Conservation (phyloP, 371 early-diverging fungal species). For the Saksenaea oblongispora region DNA sequence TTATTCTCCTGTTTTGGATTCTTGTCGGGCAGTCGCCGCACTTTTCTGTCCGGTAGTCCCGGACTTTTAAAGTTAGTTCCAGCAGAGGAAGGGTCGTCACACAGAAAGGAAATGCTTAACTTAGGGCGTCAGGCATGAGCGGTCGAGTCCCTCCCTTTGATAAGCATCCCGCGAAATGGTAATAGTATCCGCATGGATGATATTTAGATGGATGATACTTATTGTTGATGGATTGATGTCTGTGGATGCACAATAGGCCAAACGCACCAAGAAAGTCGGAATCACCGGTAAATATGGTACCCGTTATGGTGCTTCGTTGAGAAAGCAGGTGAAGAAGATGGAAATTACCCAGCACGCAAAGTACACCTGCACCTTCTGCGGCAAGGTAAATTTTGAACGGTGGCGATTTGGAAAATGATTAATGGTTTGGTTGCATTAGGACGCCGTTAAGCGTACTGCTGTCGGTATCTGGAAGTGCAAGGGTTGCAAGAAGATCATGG, state of each 20-base stretch:
- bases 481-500: slow-evolving; percentile 95
- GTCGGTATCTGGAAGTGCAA: slow-evolving; percentile 99
- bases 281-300: slow-evolving; percentile 99
- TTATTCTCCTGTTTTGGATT: too few species aligned
- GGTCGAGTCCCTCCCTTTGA: neutral
- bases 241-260: slow-evolving; percentile 46
- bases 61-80: neutral
- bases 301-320: slow-evolving; percentile 99
- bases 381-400: slow-evolving; percentile 65
- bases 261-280: slow-evolving; percentile 99
- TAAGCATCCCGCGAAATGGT: slow-evolving; percentile 3
- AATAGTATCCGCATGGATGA: neutral
- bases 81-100: neutral
- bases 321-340: slow-evolving; percentile 99
- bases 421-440: slow-evolving; percentile 47
- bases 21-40: too few species aligned
- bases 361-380: slow-evolving; percentile 99
- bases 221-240: neutral
- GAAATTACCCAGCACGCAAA: slow-evolving; percentile 99
- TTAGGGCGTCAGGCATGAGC: neutral
- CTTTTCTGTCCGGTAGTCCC: neutral
- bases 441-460: slow-evolving; percentile 93
- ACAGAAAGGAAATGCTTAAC: neutral
- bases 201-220: slow-evolving; percentile 1
- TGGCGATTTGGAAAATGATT: neutral